Evolutionary conservation across 2,329 filamentous ascomycete genomes (phyloP).

Genomic region (Penicillium nordicum): DNA sequence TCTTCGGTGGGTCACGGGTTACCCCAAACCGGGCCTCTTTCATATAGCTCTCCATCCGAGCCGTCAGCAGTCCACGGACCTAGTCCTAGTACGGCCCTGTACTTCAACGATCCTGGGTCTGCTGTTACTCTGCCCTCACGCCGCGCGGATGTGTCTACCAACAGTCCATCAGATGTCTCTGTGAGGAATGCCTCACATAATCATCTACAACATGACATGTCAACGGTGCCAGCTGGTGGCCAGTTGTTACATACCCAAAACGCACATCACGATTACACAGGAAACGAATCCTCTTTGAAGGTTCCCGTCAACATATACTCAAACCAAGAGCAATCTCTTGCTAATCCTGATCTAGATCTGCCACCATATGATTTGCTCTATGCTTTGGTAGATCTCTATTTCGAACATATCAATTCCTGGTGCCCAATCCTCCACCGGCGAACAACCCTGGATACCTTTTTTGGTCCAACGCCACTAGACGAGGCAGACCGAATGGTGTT

Average conservation of each 20-base stretch:
- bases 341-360: constrained; percentile 60
- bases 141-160: constrained; percentile 42
- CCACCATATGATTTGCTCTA: constrained; percentile 74
- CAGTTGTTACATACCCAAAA: constrained; percentile 26
- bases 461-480: constrained; percentile 70
- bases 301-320: constrained; percentile 58
- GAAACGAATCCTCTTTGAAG: constrained; percentile 51
- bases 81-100: constrained; percentile 59
- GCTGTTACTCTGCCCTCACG: constrained; percentile 47
- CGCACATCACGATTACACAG: constrained; percentile 39
- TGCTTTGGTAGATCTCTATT: constrained; percentile 70
- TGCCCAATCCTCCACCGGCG: constrained; percentile 87
- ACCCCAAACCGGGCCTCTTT: constrained; percentile 24
- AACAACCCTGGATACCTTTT: constrained; percentile 75
- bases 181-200: constrained; percentile 26
- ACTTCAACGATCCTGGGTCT: constrained; percentile 58
- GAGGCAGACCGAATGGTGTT: constrained; percentile 79
- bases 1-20: constrained; percentile 29
- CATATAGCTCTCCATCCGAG: constrained; percentile 49
- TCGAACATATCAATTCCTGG: constrained; percentile 77
- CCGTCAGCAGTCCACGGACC: constrained; percentile 52
- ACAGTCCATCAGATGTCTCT: constrained; percentile 37
- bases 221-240: constrained; percentile 14
- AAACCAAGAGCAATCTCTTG: constrained; percentile 45
- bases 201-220: constrained; percentile 22